These are phyloP conservation scores for Coemansia guatemalensis DNA, from an alignment of 192 early-diverging fungal species.

Conservation along the genomic window DNA sequence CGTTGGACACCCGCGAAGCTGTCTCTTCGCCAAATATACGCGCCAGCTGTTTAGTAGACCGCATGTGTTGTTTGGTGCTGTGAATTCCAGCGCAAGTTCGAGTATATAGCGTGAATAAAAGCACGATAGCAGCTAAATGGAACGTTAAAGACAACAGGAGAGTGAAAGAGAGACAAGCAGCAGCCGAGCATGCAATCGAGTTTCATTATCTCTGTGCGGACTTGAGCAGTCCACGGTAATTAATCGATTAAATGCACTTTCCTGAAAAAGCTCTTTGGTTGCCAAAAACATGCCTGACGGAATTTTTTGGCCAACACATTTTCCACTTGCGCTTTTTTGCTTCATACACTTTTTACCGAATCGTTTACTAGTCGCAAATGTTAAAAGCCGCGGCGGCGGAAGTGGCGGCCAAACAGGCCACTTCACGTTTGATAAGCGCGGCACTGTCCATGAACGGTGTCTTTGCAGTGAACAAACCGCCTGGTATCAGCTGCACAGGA, in stretches of 20 bases:
- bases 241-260: background rate
- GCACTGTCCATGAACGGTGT: conserved; percentile 20
- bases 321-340: background rate
- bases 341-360: conserved; percentile 1
- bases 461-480: conserved; percentile 50
- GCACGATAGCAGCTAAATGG: background rate
- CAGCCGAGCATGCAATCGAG: background rate
- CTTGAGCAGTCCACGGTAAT: background rate
- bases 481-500: conserved; percentile 48
- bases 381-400: conserved; percentile 14
- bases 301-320: background rate
- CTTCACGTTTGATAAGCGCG: background rate
- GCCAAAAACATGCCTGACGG: background rate
- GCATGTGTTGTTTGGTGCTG: conserved; percentile 14
- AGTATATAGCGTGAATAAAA: background rate
- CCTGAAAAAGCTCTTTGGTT: background rate
- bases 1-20: conserved; percentile 6
- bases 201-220: background rate
- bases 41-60: conserved; percentile 21
- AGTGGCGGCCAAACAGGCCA: conserved; percentile 11
- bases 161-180: background rate
- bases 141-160: background rate
- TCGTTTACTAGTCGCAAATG: conserved; percentile 6
- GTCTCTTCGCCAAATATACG: conserved; percentile 31
- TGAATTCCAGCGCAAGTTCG: background rate